Evolutionary conservation across 768 basidiomycete species (phyloP).

Genomic region (Kwoniella bestiolae): DNA sequence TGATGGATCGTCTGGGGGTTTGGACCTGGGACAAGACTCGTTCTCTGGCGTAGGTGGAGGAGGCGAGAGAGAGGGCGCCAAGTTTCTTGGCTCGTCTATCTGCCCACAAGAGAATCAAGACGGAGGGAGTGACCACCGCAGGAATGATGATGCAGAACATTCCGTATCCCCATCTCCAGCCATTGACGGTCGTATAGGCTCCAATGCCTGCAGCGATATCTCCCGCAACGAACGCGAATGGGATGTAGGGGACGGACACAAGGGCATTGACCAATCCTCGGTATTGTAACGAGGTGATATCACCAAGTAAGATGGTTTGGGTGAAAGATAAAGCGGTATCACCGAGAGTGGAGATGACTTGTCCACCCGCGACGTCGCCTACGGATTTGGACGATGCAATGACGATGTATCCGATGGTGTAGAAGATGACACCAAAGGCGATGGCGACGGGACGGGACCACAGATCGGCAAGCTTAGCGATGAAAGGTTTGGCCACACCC

Average conservation of each 20-base stretch:
- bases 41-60: conserved; percentile 28
- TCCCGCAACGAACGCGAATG: conserved; percentile 51
- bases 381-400: conserved; percentile 43
- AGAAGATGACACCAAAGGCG: conserved; percentile 38
- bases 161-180: conserved; percentile 57
- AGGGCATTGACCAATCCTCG: conserved; percentile 51
- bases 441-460: conserved; percentile 46
- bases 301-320: conserved; percentile 50
- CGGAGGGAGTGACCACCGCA: conserved; percentile 41
- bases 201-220: conserved; percentile 43
- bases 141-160: conserved; percentile 56
- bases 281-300: conserved; percentile 56
- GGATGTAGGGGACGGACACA: conserved; percentile 48
- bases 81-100: conserved; percentile 43
- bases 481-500: conserved; percentile 48
- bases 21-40: conserved; percentile 2
- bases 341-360: conserved; percentile 50
- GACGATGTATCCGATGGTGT: conserved; percentile 52
- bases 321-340: conserved; percentile 51
- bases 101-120: conserved; percentile 51
- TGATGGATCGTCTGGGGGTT: neutral
- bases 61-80: conserved; percentile 40
- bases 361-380: conserved; percentile 40
- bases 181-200: conserved; percentile 35
- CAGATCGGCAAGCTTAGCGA: conserved; percentile 52